Conservation (phyloP, 257 asterid genomes). For the Nicotiana attenuata region DNA sequence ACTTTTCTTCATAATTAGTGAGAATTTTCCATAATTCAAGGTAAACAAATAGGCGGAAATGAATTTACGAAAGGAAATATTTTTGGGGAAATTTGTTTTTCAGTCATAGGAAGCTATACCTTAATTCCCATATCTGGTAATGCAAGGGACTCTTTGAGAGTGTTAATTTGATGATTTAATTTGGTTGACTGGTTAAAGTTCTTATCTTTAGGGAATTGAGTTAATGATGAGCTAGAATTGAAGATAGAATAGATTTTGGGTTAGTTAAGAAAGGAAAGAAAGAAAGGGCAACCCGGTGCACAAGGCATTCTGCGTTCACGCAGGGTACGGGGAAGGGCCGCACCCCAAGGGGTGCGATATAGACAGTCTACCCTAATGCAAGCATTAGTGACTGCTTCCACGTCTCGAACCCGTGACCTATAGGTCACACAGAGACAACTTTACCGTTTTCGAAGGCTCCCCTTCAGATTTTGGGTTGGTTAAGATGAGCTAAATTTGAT, state of each 20-base stretch:
- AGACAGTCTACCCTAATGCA: too few relatives aligned
- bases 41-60: background rate
- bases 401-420: too few relatives aligned
- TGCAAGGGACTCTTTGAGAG: background rate
- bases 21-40: background rate
- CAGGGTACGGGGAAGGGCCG: too few relatives aligned
- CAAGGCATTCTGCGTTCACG: too few relatives aligned
- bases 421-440: too few relatives aligned
- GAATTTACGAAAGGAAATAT: too few relatives aligned
- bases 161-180: background rate
- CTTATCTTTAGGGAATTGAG: background rate
- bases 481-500: background rate
- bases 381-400: too few relatives aligned
- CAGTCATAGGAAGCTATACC: background rate
- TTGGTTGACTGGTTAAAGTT: background rate
- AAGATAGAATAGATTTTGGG: background rate
- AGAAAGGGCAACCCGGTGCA: too few relatives aligned
- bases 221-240: background rate
- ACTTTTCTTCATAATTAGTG: background rate
- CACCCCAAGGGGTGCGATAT: rapidly evolving
- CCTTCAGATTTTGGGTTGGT: background rate
- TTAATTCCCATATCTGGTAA: background rate
- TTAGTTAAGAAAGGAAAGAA: too few relatives aligned
- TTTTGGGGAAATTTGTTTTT: background rate
- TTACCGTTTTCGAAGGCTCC: too few relatives aligned